Evolutionary conservation across 306 rosid genomes (phyloP), one percentile per base, ranked within the genome.

Genomic region (Purshia tridentata): DNA sequence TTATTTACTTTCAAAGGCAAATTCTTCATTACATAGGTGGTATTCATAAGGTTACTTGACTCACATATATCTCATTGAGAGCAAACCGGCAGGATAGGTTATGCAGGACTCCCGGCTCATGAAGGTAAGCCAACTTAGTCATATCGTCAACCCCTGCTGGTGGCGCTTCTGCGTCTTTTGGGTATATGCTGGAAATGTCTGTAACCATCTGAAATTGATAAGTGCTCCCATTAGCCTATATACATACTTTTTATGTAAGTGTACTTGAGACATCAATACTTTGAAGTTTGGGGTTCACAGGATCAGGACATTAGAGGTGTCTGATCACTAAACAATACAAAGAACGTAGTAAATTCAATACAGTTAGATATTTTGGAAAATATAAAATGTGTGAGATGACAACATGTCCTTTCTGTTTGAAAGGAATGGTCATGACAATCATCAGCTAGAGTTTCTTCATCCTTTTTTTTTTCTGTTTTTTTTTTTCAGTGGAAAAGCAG

Each of bases 131-230:
- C 65, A 89, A 81, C 81, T 91, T 91, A 64, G 97, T 91, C 95
- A 91, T 91, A 87, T 91, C 97, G 83, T 91, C 97, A 20, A 91
- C 97, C 49, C 97, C 97, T 20, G 89, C 91, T 47, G 95, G 92
- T 35, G 95, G 97, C 65, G 97, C 97, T 75, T 91, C 97, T 61
- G 91, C 85, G 78, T 91, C 97, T 84, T 91, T 91, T 62, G 97
- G 97, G 63, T 89, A 91, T 77, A 89, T 77, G 44, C 91, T 79
- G 35, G 91, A 89, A 84, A 91, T 82, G 39, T 81, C 87, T 79
- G 85, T 88, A 35, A 85, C 84, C 60, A 91, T 78, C 97, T 91
- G 91, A 75, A 86, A 81, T 82, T 67, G 19, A 80, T 49, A 46
- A 52, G 54, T 61, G 48, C 23, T 40, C 39, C 10, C 19, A 15